phyloP scores from a whole-genome alignment of 208 protist species.

The Trypanosoma avium region DNA sequence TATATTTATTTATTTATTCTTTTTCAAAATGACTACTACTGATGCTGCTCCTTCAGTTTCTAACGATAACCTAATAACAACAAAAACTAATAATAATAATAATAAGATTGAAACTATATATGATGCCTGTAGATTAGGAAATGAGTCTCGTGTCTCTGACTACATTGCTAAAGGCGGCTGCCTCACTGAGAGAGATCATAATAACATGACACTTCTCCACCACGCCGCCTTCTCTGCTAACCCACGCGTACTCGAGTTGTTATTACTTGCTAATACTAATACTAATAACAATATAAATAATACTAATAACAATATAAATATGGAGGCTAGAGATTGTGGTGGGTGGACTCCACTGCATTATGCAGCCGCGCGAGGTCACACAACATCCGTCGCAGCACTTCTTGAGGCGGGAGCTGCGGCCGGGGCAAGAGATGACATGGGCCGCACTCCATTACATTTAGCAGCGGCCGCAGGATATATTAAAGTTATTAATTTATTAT shows the following conservation, averaged over 20 bases:
- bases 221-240: constrained; percentile 75
- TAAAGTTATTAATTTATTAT: constrained; percentile 38
- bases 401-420: constrained; percentile 71
- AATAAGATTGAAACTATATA: constrained; percentile 61
- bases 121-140: constrained; percentile 62
- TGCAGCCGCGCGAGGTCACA: constrained; percentile 74
- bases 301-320: no score
- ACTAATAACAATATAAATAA: no score
- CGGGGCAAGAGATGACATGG: constrained; percentile 56
- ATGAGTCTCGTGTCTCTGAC: constrained; percentile 43
- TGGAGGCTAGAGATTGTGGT: constrained; percentile 65
- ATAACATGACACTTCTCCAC: constrained; percentile 86
- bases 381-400: constrained; percentile 38
- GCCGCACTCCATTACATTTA: constrained; percentile 81
- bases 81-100: no score
- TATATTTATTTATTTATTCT: background rate
- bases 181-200: constrained; percentile 66
- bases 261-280: no score
- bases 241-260: constrained; percentile 33
- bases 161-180: constrained; percentile 78
- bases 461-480: constrained; percentile 51
- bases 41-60: no score
- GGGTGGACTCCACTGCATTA: constrained; percentile 91
- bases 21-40: background rate
- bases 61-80: no score